Evolutionary conservation across 345 rosid genomes (phyloP).

Genomic region (Brassica carinata): DNA sequence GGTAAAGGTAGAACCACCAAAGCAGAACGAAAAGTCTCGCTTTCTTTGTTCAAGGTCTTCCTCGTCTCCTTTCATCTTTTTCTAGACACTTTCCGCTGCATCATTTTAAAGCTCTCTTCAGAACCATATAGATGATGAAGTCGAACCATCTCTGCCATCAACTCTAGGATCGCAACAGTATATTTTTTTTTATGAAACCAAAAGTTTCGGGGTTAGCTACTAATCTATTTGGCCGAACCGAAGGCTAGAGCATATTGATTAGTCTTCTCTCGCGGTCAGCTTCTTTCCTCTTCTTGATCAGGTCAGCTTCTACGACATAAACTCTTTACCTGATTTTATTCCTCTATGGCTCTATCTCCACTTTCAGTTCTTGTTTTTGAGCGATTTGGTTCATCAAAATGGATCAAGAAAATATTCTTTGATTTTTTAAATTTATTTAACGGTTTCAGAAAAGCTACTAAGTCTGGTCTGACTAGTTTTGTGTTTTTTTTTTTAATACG

Average conservation of each 20-base stretch:
- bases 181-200: background rate
- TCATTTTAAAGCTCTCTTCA: background rate
- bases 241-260: background rate
- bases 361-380: background rate
- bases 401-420: constrained; percentile 3
- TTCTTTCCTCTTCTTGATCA: constrained; percentile 22
- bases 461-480: constrained; percentile 17
- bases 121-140: background rate
- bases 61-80: constrained; percentile 14
- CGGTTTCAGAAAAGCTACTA: constrained; percentile 24
- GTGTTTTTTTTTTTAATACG: background rate
- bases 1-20: constrained; percentile 44
- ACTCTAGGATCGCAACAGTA: no score
- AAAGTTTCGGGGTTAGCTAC: background rate
- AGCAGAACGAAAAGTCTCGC: constrained; percentile 24
- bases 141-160: no score
- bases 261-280: background rate
- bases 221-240: background rate
- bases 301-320: constrained; percentile 8
- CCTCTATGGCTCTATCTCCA: background rate
- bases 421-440: background rate
- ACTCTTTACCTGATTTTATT: background rate
- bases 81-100: constrained; percentile 15
- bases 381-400: background rate
- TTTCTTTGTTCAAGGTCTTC: constrained; percentile 32